Base-by-base conservation (phyloP, 2,329 filamentous ascomycete genomes). In the Fusarium brevicatenulatum region DNA sequence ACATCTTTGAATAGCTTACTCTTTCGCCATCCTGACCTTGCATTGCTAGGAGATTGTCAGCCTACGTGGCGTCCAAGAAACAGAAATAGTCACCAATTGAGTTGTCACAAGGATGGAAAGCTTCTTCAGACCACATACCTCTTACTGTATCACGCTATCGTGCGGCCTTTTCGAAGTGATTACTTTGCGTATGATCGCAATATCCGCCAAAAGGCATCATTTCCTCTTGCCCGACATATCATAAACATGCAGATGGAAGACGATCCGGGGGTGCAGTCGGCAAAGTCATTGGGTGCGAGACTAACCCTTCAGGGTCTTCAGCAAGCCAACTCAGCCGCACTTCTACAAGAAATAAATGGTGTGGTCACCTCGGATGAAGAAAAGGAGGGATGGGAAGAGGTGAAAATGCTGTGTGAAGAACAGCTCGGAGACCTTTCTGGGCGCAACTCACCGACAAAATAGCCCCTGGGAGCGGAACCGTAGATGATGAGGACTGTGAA, bases 341-440 rank as follows among this genome's bases (percentile, higher is more conserved):
- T 44, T 9, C 16, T 25, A 9, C 23, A 12, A 19, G n/a, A 44
- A 19, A 19, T 12, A 2, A 1, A 25, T 25, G 4, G 6, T 9
- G 7, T 19, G 1, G 10, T 5, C 3, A 44, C 7, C 1, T 11
- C 10, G 10, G 5, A 12, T 2, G 42, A 25, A 25, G 23, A 43
- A 1, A 43, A 36, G 30, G n/a, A 15, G 0, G 23, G 4, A 25
- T 52, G 18, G 49, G 0, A 3, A 3, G n/a, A 34, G 6, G 9
- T 52, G 16, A 52, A 21, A 25, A 13, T 9, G 0, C 0, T 52
- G 0, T 36, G 32, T 21, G 16, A 52, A 10, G 4, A 5, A 15
- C 32, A 36, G n/a, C 47, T 36, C 8, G 4, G 5, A 25, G 16
- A 10, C 2, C 5, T 7, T 19, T 36, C 4, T 25, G 11, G 30